Evolutionary conservation across 106 monocot species (phyloP), one percentile per base, ranked within the genome.

Genomic region (Dioscorea alata): DNA sequence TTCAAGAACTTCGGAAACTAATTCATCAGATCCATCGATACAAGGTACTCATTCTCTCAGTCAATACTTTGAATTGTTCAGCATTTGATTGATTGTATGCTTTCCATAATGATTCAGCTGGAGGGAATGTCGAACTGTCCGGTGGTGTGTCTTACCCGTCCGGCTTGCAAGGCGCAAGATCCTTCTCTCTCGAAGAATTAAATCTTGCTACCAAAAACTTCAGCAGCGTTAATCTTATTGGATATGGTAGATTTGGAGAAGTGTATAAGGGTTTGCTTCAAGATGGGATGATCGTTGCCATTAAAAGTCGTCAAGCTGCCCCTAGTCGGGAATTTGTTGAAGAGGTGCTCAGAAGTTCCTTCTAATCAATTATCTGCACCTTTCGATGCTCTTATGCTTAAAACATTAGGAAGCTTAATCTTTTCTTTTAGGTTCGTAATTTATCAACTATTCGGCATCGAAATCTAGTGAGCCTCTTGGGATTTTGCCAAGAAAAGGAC

Each of bases 201-300:
- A 89, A 74, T 74, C 65, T 69, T 7, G 96, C 96, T 51, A 92
- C 96, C 34, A 96, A 85, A 50, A 80, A 76, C 25, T 96, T 96
- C 65, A 89, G 70, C 66, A 60, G 78, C 35, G 76, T 84, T 23
- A 88, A 96, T 84, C 72, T 96, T 24, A 89, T 96, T 52, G 96
- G 96, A 19, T 59, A 69, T 70, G 96, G 96, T 54, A 79, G 59
- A 61, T 96, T 96, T 76, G 96, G 96, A 59, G 89, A 84, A 70
- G 91, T 79, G 6, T 92, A 92, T 74, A 96, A 96, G 78, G 96
- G 96, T 49, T 75, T 96, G 65, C 91, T 96, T 72, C 84, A 80
- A 33, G 96, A 92, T 81, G 89, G 89, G 48, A 92, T 72, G 69
- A 73, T 96, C 50, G 91, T 92, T 54, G 96, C 96, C 59, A 80